Evolutionary conservation across 2,329 filamentous ascomycete genomes (phyloP), one percentile per base, ranked within the genome.

Genomic region (Neonectria sp.): DNA sequence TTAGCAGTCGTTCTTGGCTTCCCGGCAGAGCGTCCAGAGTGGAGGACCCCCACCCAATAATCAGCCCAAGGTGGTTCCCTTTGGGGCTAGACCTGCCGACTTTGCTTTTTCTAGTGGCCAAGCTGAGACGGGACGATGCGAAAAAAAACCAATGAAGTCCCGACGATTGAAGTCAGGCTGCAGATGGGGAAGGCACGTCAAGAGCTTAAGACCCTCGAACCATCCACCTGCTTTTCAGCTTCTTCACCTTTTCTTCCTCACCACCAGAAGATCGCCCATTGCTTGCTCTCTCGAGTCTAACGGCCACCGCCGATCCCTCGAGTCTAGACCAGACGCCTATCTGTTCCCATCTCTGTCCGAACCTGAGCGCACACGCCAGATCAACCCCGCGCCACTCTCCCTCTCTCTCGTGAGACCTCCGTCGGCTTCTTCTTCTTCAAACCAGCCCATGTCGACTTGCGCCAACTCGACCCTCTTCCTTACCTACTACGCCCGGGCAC

Each of bases 401-500:
- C 8, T 33, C n/a, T 17, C 46, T 57, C 55, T n/a, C 13, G 27
- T 43, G 46, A 60, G 55, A 67, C 51, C 24, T 51, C 46, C 11
- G 9, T 27, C 40, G 31, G 49, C 46, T 15, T 46, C 31, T 48
- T 33, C 52, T 31, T 15, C 35, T 15, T 58, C 21, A 63, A 33
- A 55, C 48, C 68, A 69, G 60, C 67, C 60, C 67, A 71, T 75
- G 70, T 73, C 71, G 62, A 71, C 56, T 33, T 65, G 55, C 67
- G 63, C 68, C 60, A 60, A 65, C 43, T 63, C 66, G 59, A 59
- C 48, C 5, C 55, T 63, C 55, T 64, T 49, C 57, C 33, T 66
- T 37, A 60, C 33, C 51, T 61, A 65, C 49, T 53, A 60, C 29
- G 73, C 78, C 40, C 55, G 58, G 80, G 80, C 82, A 76, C 82